Base-by-base conservation (phyloP, 305 asterid genomes). In the Ajuga reptans region DNA sequence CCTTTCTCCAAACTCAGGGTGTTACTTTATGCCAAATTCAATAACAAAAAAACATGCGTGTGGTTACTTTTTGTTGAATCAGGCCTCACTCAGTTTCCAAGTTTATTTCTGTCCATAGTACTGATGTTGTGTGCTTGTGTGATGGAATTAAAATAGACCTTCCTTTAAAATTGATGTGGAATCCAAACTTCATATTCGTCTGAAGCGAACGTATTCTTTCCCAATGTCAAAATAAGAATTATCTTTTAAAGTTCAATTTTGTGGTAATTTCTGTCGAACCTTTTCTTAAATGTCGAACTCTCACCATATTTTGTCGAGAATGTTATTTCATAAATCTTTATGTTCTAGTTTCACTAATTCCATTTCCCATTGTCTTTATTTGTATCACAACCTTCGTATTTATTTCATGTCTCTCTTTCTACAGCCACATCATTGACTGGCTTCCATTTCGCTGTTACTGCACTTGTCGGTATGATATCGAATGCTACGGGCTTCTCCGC, bases 351-450 rank as follows among this genome's bases (percentile, higher is more conserved):
- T 56, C 21, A 45, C 47, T 67, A 34, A 62, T 71, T 31, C 4
- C 14, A 36, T 15, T 27, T 57, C 12, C 4, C 18, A 36, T n/a
- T 33, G 29, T 57, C 16, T 31, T 74, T 16, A 57, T 11, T 41
- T 68, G 52, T 66, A 27, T 60, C 34, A 31, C 17, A 8, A 72
- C 54, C 63, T 41, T 61, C 18, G 41, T 68, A 37, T 64, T 67
- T 45, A 37, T 67, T 64, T 61, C 49, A 37, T 74, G 58, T 47
- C 64, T 77, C 76, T 47, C 46, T 39, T 43, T 64, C 46, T 82
- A 78, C 95, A 91, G 97, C 97, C 29, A 91, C 97, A 33, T 84
- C 93, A 15, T 83, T 91, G 85, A 91, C 97, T 66, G 97, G 97
- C 33, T 91, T 91, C 71, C 97, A 91, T 57, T 91, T 91, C 73